These are phyloP conservation scores for Apium graveolens DNA, from an alignment of 129 eudicot species.

Conservation along the genomic window DNA sequence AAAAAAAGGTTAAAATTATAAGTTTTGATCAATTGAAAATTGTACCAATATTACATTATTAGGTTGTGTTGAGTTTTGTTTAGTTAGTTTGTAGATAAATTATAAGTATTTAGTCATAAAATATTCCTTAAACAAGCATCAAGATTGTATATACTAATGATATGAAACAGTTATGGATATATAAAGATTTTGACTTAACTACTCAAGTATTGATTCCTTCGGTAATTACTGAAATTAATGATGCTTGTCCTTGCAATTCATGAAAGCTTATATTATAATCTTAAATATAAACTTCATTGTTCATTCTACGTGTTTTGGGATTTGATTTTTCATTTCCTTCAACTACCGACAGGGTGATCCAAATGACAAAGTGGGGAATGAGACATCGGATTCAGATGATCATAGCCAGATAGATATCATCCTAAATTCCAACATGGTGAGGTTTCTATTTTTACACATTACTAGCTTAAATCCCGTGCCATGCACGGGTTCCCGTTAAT, in stretches of 20 bases:
- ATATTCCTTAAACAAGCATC: too few relatives aligned
- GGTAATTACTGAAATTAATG: neutral
- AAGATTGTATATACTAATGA: too few relatives aligned
- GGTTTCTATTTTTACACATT: slow-evolving; percentile 9
- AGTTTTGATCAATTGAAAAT: too few relatives aligned
- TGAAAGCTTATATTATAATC: neutral
- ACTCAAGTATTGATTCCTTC: neutral
- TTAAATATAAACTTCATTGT: neutral
- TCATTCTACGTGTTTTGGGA: neutral
- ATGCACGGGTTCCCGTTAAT: too few relatives aligned
- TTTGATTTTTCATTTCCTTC: neutral
- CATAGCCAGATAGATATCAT: slow-evolving; percentile 27
- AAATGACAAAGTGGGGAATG: slow-evolving; percentile 21
- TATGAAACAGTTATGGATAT: neutral
- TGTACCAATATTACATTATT: too few relatives aligned
- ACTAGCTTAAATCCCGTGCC: too few relatives aligned
- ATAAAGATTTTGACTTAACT: neutral
- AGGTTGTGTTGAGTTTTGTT: too few relatives aligned
- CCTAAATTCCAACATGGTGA: slow-evolving; percentile 39
- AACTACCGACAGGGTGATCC: slow-evolving; percentile 36
- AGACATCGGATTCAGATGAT: slow-evolving; percentile 24
- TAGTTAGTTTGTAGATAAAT: too few relatives aligned
- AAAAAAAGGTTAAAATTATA: too few relatives aligned
- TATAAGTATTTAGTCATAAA: too few relatives aligned
- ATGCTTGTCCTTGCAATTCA: neutral